These are phyloP conservation scores for Tetratostichococcus sp. DNA, from an alignment of 139 green algal genomes.

Conservation along the genomic window DNA sequence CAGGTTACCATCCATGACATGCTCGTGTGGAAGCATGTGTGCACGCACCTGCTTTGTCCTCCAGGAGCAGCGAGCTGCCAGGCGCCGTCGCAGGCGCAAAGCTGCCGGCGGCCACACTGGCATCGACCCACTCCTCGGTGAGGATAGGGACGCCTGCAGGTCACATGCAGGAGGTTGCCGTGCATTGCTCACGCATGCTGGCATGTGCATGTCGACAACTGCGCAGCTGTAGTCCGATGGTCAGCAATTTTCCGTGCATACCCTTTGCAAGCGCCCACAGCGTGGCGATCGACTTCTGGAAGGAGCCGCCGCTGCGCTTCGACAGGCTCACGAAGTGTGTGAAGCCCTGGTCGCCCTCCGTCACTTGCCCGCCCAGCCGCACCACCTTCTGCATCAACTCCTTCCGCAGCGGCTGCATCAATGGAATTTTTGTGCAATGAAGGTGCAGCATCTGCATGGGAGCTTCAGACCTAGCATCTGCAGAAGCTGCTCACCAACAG, in stretches of 20 bases:
- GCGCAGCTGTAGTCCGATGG: too few species aligned
- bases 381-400: not conserved
- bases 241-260: not conserved
- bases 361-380: conserved; percentile 9
- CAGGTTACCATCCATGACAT: too few species aligned
- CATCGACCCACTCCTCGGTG: not conserved
- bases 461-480: too few species aligned
- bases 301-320: not conserved
- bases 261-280: conserved; percentile 14
- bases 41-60: not conserved
- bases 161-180: too few species aligned
- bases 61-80: not conserved
- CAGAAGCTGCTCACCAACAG: too few species aligned
- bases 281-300: conserved; percentile 14
- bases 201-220: too few species aligned
- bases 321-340: conserved; percentile 13
- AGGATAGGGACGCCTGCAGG: not conserved
- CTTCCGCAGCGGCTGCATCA: conserved; percentile 2
- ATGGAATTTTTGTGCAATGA: not conserved
- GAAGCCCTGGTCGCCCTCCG: conserved; percentile 3
- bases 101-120: too few species aligned
- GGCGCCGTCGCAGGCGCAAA: not conserved
- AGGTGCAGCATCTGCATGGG: too few species aligned
- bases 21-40: too few species aligned
- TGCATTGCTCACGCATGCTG: too few species aligned